Evolutionary conservation across 108 stramenopile species (phyloP).

Genomic region (Heterococcus sp.): DNA sequence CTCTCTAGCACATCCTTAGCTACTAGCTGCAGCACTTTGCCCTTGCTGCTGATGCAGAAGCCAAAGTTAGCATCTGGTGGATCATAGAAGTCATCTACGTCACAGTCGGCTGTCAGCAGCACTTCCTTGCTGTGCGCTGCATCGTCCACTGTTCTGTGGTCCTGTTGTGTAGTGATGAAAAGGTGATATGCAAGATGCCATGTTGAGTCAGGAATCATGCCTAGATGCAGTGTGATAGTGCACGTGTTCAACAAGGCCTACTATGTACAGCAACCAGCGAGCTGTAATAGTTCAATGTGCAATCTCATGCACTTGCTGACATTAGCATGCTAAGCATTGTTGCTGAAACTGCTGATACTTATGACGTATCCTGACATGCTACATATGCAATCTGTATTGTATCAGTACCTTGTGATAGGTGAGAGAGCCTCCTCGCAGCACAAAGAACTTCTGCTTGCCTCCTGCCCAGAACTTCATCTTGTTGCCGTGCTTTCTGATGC

Average conservation of each 20-base stretch:
- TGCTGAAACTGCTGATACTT: no score
- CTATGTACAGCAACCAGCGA: no score
- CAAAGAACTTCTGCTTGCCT: slow-evolving; percentile 2
- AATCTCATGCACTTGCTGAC: no score
- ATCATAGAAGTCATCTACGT: neutral
- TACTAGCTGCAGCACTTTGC: neutral
- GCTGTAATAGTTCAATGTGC: no score
- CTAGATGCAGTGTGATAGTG: no score
- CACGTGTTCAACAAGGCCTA: no score
- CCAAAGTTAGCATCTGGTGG: neutral
- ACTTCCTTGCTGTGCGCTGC: neutral
- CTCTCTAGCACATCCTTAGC: slow-evolving; percentile 15
- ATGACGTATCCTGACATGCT: no score
- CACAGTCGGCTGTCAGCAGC: neutral
- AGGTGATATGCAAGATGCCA: no score
- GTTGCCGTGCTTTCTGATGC: neutral
- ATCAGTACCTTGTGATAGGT: slow-evolving; percentile 7
- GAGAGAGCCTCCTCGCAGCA: slow-evolving; percentile 4
- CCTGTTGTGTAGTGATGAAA: no score
- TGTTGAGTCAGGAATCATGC: no score
- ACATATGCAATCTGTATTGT: no score
- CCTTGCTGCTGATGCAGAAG: neutral
- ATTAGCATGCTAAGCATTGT: no score
- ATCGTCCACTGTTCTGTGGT: slow-evolving; percentile 3
- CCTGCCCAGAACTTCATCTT: neutral